These are phyloP conservation scores for Biscogniauxia marginata DNA, from an alignment of 2,329 filamentous ascomycete species.

Conservation along the genomic window DNA sequence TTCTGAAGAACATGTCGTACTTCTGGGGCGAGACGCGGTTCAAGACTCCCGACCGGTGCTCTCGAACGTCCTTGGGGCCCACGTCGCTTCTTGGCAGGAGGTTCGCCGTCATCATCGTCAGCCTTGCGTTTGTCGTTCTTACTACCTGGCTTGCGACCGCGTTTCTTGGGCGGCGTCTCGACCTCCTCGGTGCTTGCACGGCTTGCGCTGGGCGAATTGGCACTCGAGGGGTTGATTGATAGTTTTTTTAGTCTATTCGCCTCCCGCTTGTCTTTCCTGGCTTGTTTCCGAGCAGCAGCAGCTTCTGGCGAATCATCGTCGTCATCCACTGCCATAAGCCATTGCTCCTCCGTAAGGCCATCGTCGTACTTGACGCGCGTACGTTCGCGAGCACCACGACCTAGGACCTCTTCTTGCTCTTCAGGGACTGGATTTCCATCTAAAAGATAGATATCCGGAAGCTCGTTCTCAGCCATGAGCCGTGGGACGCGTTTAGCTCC, in stretches of 20 bases:
- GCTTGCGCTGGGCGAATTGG: constrained; percentile 76
- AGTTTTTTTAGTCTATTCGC: constrained; percentile 68
- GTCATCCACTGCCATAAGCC: constrained; percentile 96
- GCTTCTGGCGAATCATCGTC: constrained; percentile 94
- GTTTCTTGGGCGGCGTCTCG: constrained; percentile 73
- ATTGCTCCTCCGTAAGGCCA: constrained; percentile 96
- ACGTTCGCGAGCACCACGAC: constrained; percentile 91
- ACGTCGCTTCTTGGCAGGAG: constrained; percentile 75
- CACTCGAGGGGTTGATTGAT: constrained; percentile 40
- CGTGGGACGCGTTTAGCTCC: constrained; percentile 68
- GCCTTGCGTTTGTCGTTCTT: constrained; percentile 87
- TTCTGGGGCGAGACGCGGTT: constrained; percentile 57
- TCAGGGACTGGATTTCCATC: constrained; percentile 81
- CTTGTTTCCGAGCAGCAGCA: constrained; percentile 85
- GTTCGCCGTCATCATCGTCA: constrained; percentile 72
- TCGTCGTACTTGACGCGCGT: constrained; percentile 96
- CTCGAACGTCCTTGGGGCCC: constrained; percentile 70
- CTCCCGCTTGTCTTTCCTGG: constrained; percentile 76
- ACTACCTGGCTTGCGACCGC: constrained; percentile 74
- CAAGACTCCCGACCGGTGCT: constrained; percentile 42
- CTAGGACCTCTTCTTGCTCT: constrained; percentile 73
- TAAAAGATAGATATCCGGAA: constrained; percentile 90
- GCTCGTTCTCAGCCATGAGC: constrained; percentile 81
- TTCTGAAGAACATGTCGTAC: constrained; percentile 77
- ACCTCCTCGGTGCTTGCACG: constrained; percentile 81